Evolutionary conservation across 495 filamentous ascomycete genomes (phyloP).

Genomic region (Talaromyces stipitatus): DNA sequence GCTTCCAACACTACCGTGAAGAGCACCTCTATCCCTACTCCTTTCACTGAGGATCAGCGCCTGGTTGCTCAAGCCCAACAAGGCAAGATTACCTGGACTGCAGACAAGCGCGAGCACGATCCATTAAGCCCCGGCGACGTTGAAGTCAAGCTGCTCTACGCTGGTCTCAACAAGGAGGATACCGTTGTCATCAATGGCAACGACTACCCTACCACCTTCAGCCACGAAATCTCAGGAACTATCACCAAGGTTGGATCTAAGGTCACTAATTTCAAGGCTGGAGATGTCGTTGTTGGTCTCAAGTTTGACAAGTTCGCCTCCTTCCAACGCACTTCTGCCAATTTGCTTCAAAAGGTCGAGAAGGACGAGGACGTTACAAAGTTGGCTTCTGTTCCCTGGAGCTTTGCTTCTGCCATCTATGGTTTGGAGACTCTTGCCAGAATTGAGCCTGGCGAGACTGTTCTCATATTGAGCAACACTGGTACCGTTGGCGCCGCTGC

Average conservation of each 20-base stretch:
- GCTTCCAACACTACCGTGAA: slow-evolving; percentile 14
- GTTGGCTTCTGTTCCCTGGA: slow-evolving; percentile 9
- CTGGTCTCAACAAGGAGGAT: slow-evolving; percentile 39
- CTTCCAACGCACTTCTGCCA: slow-evolving; percentile 17
- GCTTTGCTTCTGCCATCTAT: slow-evolving; percentile 13
- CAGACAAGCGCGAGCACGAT: slow-evolving; percentile 11
- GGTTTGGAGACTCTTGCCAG: slow-evolving; percentile 5
- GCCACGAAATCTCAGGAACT: slow-evolving; percentile 36
- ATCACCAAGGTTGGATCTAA: slow-evolving; percentile 24
- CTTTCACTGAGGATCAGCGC: slow-evolving; percentile 8
- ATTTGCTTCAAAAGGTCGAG: slow-evolving; percentile 14
- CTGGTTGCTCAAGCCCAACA: slow-evolving; percentile 11
- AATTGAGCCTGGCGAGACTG: slow-evolving; percentile 34
- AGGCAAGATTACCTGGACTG: slow-evolving; percentile 27
- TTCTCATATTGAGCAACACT: slow-evolving; percentile 53
- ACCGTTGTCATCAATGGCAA: slow-evolving; percentile 25
- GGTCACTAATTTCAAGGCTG: slow-evolving; percentile 24
- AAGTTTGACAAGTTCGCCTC: slow-evolving; percentile 29
- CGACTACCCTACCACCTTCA: slow-evolving; percentile 19
- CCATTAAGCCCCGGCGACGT: slow-evolving; percentile 19
- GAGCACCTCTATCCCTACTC: slow-evolving; percentile 18
- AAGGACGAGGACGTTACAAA: slow-evolving; percentile 41
- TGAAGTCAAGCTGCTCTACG: slow-evolving; percentile 19
- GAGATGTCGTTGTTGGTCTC: slow-evolving; percentile 35
- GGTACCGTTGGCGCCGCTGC: slow-evolving; percentile 56